phyloP scores from a whole-genome alignment of 192 early-diverging fungal species.

The Jimgerdemannia lactiflua region DNA sequence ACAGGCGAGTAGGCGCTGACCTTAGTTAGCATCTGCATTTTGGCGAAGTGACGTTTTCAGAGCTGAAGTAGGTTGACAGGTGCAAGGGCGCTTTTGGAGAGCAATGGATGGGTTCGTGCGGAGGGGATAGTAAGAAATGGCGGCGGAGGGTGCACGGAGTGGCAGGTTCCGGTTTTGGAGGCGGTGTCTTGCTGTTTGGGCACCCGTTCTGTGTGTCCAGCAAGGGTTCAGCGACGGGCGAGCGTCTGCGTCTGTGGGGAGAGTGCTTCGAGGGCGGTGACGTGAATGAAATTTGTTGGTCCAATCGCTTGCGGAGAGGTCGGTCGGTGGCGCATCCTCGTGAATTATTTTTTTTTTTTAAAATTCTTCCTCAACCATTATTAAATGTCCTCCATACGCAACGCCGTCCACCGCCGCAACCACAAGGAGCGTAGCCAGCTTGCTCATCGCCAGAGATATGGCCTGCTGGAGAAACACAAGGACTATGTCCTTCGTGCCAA shows the following conservation, averaged over 20 bases:
- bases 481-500: constrained; percentile 95
- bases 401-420: constrained; percentile 80
- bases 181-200: too few species aligned
- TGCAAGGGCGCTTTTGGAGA: neutral
- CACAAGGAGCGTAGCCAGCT: constrained; percentile 89
- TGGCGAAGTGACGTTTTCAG: constrained; percentile 9
- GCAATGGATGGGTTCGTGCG: neutral
- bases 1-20: constrained; percentile 29
- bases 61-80: neutral
- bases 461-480: constrained; percentile 96
- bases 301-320: neutral
- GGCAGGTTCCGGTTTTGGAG: too few species aligned
- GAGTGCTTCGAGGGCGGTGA: neutral
- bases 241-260: too few species aligned
- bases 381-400: constrained; percentile 72
- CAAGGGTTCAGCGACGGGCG: too few species aligned
- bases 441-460: constrained; percentile 56
- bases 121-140: neutral
- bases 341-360: neutral
- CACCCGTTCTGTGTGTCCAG: too few species aligned
- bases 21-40: constrained; percentile 82
- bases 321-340: neutral
- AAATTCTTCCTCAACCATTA: neutral
- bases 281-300: neutral
- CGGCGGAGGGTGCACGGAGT: neutral